A percentile compares a stretch with the other conserved stretches of the same genome.
Evolutionary conservation across 306 rosid genomes (phyloP).

Genomic region (Begonia loranthoides): DNA sequence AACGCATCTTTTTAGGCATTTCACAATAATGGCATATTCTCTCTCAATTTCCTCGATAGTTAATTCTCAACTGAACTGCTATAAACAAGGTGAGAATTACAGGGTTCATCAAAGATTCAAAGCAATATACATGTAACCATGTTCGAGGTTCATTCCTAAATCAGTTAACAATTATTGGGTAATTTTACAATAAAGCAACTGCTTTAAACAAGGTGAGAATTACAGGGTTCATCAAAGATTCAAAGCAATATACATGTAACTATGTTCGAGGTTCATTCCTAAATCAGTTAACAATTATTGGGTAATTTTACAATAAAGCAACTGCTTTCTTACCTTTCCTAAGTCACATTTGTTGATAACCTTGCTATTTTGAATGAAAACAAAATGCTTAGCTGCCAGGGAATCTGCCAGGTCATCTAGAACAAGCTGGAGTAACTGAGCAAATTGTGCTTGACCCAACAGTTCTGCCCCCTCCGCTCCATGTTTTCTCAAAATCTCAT

Average conservation of each 20-base stretch:
- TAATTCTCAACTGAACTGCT: too few relatives aligned
- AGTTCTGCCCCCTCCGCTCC: conserved; percentile 57
- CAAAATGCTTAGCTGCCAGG: conserved; percentile 45
- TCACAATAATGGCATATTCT: too few relatives aligned
- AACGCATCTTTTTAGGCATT: too few relatives aligned
- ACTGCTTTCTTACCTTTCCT: conserved; percentile 41
- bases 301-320: neutral
- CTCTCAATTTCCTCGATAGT: too few relatives aligned
- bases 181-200: neutral
- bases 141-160: neutral
- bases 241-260: neutral
- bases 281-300: too few relatives aligned
- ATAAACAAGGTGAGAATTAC: too few relatives aligned
- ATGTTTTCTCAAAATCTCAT: conserved; percentile 56
- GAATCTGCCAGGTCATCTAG: conserved; percentile 72
- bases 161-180: too few relatives aligned
- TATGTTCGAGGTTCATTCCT: neutral
- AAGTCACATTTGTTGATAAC: conserved; percentile 58
- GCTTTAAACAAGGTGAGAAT: too few relatives aligned
- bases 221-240: too few relatives aligned
- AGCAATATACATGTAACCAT: neutral
- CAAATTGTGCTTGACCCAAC: conserved; percentile 95
- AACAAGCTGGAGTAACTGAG: conserved; percentile 71
- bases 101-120: too few relatives aligned
- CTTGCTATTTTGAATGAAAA: conserved; percentile 39